Conservation (phyloP, 192 early-diverging fungal species). For the Backusella liffmaniae region DNA sequence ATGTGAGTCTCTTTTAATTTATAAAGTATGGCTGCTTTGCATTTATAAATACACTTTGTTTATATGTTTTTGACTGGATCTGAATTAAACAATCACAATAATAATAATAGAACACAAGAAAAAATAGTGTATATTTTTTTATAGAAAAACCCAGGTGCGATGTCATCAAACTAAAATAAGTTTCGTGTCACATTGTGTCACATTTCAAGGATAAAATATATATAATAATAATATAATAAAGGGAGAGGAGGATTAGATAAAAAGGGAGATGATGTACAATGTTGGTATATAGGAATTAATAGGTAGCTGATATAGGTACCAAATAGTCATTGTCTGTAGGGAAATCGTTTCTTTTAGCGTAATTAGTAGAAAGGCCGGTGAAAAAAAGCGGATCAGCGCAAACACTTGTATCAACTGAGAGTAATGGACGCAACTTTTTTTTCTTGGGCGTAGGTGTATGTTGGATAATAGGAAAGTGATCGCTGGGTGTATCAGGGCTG, state of each 20-base stretch:
- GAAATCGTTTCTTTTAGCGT: not conserved
- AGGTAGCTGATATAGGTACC: conserved; percentile 14
- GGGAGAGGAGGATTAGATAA: not conserved
- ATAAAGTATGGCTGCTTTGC: not conserved
- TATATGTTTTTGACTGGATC: not conserved
- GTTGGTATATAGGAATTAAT: conserved; percentile 3
- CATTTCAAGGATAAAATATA: not conserved
- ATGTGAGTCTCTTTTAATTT: not conserved
- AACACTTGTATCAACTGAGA: conserved; percentile 15
- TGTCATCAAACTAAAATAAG: conserved; percentile 11
- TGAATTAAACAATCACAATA: not conserved
- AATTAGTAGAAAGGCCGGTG: conserved; percentile 14
- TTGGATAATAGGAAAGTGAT: not conserved
- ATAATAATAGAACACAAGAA: conserved; percentile 10
- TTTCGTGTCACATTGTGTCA: conserved; percentile 1
- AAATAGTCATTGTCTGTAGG: conserved; percentile 5
- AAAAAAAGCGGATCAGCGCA: conserved; percentile 19
- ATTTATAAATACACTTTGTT: not conserved
- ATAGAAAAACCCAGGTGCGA: conserved; percentile 2
- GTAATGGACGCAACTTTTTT: conserved; percentile 13
- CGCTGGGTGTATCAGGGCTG: conserved; percentile 5
- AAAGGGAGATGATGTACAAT: conserved; percentile 6
- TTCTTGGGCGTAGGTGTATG: not conserved
- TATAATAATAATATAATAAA: not conserved
- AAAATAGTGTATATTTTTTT: conserved; percentile 10